Percentiles rank a stretch among this genome's conserved stretches.
phyloP scores from a whole-genome alignment of 495 filamentous ascomycete genomes.

The Tetracladium setigerum region DNA sequence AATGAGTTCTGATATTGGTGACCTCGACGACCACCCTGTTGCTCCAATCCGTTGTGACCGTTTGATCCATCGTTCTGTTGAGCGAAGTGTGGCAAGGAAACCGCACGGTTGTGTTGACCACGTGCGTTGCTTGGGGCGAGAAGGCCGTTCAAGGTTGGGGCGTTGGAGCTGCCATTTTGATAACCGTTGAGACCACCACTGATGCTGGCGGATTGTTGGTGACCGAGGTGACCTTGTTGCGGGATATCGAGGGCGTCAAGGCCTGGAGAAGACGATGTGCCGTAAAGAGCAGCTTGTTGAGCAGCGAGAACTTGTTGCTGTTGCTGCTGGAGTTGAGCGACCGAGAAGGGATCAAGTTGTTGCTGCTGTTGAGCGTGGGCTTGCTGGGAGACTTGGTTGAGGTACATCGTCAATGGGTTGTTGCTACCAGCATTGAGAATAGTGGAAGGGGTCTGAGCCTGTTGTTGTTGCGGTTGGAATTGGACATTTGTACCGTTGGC shows the following conservation, averaged over 20 bases:
- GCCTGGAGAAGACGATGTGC: conserved; percentile 37
- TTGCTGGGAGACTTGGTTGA: conserved; percentile 77
- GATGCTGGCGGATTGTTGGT: conserved; percentile 55
- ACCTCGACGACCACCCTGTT: conserved; percentile 31
- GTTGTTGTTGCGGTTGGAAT: conserved; percentile 5
- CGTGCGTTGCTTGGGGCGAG: conserved; percentile 65
- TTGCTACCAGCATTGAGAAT: conserved; percentile 70
- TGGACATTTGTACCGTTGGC: conserved; percentile 20
- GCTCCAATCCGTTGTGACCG: conserved; percentile 26
- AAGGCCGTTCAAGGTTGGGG: conserved; percentile 64
- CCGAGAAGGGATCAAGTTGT: conserved; percentile 41
- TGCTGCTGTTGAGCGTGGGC: conserved; percentile 50
- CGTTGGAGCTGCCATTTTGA: conserved; percentile 42
- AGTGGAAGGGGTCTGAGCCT: conserved; percentile 49
- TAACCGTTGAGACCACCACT: conserved; percentile 51
- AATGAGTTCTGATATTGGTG: conserved; percentile 50
- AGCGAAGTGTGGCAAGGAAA: conserved; percentile 66
- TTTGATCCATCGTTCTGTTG: conserved; percentile 24
- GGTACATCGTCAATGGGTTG: conserved; percentile 93
- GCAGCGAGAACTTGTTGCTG: conserved; percentile 53
- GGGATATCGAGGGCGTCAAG: conserved; percentile 31
- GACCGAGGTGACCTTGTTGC: conserved; percentile 29
- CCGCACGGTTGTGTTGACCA: conserved; percentile 72
- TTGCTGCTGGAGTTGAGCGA: conserved; percentile 51
- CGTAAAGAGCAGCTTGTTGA: conserved; percentile 54